Conservation (phyloP, 1,284 basidiomycete species). For the Cryptococcus sp. region DNA sequence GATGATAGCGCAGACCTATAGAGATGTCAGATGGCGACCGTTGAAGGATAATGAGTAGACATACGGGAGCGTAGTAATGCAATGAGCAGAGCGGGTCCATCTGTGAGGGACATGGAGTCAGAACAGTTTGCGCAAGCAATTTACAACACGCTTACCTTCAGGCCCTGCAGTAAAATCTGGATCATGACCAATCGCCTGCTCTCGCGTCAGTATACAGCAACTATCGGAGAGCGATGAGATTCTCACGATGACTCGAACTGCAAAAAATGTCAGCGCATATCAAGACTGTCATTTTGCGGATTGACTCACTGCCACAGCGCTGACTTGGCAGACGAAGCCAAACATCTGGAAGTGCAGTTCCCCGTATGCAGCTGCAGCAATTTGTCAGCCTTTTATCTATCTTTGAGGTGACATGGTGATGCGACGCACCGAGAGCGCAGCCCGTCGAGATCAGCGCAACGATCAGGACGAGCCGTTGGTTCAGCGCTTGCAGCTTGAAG, state of each 20-base stretch:
- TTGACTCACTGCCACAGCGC: conserved; percentile 62
- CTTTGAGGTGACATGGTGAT: background rate
- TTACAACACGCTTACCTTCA: conserved; percentile 39
- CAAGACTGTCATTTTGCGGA: background rate
- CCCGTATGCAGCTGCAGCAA: conserved; percentile 60
- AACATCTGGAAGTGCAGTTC: conserved; percentile 81
- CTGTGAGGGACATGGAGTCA: conserved; percentile 47
- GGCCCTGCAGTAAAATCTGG: conserved; percentile 58
- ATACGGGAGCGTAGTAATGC: conserved; percentile 84
- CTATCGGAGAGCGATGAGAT: background rate
- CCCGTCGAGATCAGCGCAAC: conserved; percentile 57
- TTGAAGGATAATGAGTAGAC: conserved; percentile 1
- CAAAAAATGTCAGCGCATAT: conserved; percentile 1
- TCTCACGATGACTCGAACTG: conserved; percentile 50
- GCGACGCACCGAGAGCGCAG: conserved; percentile 75
- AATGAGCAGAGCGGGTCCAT: conserved; percentile 95
- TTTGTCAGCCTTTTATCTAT: conserved; percentile 10
- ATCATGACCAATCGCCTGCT: conserved; percentile 83
- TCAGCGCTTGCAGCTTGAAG: conserved; percentile 82
- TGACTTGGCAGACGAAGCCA: conserved; percentile 80
- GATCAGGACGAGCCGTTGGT: conserved; percentile 72
- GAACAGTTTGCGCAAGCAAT: background rate
- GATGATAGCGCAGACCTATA: conserved; percentile 73
- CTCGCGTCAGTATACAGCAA: conserved; percentile 4
- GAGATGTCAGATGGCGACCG: background rate